Conservation (phyloP, 306 rosid genomes). For the Cucurbita moschata region DNA sequence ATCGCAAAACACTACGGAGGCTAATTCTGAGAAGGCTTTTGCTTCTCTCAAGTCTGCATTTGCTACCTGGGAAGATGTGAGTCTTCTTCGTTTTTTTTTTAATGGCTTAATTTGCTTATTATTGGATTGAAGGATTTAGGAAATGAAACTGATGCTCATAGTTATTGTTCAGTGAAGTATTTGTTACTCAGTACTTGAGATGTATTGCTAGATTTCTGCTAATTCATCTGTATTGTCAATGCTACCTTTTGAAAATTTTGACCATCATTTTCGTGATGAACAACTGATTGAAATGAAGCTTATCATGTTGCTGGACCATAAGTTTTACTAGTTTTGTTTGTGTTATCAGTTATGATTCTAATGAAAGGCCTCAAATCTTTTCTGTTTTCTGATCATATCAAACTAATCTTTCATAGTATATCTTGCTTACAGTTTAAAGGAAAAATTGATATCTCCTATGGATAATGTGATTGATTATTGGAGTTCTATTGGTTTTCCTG, state of each 20-base stretch:
- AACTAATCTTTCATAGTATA: not conserved
- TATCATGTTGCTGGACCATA: not conserved
- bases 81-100: not conserved
- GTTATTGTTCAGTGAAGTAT: not conserved
- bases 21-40: conserved; percentile 53
- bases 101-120: not conserved
- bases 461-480: not conserved
- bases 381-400: not conserved
- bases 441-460: not conserved
- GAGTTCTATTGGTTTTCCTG: not conserved
- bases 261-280: not conserved
- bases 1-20: conserved; percentile 80
- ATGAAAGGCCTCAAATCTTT: no score
- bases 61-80: conserved; percentile 43
- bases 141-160: not conserved
- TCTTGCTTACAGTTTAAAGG: not conserved
- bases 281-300: not conserved
- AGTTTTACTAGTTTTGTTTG: not conserved
- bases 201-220: not conserved
- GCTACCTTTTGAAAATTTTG: not conserved
- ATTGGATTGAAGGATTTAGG: not conserved
- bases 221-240: not conserved
- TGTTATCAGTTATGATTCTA: no score
- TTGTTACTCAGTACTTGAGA: not conserved
- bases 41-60: conserved; percentile 64